These are phyloP conservation scores for Endothia cerciana DNA, from an alignment of 2,329 filamentous ascomycete genomes.

Conservation along the genomic window DNA sequence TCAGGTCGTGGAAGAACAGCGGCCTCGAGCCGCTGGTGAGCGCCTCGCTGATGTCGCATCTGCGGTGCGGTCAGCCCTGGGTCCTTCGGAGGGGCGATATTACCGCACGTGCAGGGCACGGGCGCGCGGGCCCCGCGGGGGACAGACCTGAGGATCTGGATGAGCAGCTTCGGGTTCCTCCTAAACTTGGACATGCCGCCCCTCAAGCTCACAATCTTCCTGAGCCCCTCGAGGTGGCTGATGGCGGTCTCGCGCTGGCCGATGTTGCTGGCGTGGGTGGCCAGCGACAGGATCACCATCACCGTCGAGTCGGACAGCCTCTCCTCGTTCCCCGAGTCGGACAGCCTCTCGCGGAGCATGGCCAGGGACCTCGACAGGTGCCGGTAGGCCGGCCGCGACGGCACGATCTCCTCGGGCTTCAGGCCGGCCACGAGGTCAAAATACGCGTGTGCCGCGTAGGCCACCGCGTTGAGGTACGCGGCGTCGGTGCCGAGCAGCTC, in stretches of 20 bases:
- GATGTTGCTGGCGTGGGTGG: constrained; percentile 36
- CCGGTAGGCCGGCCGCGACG: constrained; percentile 34
- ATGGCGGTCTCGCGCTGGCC: constrained; percentile 37
- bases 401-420: constrained; percentile 33
- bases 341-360: constrained; percentile 37
- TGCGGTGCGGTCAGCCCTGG: not conserved
- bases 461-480: constrained; percentile 42
- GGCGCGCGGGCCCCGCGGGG: no score
- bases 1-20: constrained; percentile 14
- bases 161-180: constrained; percentile 39
- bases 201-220: constrained; percentile 42
- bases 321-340: constrained; percentile 29
- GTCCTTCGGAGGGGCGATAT: no score
- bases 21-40: constrained; percentile 7
- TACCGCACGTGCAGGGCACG: no score
- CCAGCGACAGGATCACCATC: constrained; percentile 38
- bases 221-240: constrained; percentile 43
- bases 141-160: constrained; percentile 40
- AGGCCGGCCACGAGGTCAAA: constrained; percentile 34
- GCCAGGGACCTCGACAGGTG: constrained; percentile 13
- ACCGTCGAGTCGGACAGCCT: constrained; percentile 39
- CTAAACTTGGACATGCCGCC: constrained; percentile 40
- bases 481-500: constrained; percentile 39
- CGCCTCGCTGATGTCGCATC: constrained; percentile 21
- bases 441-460: constrained; percentile 41